These are phyloP conservation scores for Remersonia thermophila DNA, from an alignment of 2,329 filamentous ascomycete species.

Conservation along the genomic window DNA sequence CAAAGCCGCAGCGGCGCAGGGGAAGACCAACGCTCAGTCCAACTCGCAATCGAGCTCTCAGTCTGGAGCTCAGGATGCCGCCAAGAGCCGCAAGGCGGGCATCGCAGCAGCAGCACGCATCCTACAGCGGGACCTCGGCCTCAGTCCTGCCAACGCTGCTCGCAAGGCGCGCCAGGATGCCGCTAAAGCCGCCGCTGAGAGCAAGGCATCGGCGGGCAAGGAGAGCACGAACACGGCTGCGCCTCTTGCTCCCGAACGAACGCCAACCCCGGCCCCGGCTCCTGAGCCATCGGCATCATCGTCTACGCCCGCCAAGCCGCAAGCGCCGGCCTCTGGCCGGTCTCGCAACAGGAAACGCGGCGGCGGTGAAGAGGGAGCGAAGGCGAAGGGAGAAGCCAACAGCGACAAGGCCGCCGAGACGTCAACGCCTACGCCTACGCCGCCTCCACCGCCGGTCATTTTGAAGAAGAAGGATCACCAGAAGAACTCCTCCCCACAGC, in stretches of 20 bases:
- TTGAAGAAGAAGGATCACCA: constrained; percentile 25
- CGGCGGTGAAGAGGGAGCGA: constrained; percentile 10
- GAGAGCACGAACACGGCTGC: constrained; percentile 15
- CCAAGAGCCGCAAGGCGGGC: constrained; percentile 46
- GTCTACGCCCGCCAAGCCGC: constrained; percentile 3
- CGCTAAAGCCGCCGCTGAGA: constrained; percentile 40
- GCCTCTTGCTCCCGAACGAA: not conserved
- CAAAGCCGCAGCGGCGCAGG: constrained; percentile 29
- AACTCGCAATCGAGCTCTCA: constrained; percentile 6
- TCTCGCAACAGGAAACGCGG: constrained; percentile 15
- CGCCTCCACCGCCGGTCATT: constrained; percentile 22
- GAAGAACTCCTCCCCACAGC: constrained; percentile 4
- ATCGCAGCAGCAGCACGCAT: constrained; percentile 53
- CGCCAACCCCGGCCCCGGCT: constrained; percentile 4
- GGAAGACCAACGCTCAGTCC: constrained; percentile 21
- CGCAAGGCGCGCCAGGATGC: constrained; percentile 47
- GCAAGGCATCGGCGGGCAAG: constrained; percentile 28
- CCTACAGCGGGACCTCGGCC: constrained; percentile 52
- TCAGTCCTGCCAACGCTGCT: constrained; percentile 51
- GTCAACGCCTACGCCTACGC: constrained; percentile 8
- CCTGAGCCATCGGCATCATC: constrained; percentile 6
- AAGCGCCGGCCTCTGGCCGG: constrained; percentile 11
- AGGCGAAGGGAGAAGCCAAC: constrained; percentile 20
- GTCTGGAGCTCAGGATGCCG: too few species aligned
- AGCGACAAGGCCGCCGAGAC: constrained; percentile 17